These are phyloP conservation scores for Fusarium setosum DNA, from an alignment of 2,329 filamentous ascomycete species.

Conservation along the genomic window DNA sequence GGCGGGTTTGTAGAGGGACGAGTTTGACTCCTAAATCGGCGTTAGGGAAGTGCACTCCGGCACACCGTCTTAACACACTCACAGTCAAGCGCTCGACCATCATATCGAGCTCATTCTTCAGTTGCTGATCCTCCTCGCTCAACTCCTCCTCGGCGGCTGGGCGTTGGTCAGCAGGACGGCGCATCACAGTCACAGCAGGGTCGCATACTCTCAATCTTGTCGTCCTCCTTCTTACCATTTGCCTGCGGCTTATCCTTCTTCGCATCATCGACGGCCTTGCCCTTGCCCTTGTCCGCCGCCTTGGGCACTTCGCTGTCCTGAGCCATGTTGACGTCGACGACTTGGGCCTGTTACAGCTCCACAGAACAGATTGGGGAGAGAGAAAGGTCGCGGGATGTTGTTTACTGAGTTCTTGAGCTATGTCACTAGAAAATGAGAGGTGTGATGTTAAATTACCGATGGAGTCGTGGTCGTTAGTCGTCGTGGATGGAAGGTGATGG, in stretches of 20 bases:
- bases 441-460: slow-evolving; percentile 30
- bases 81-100: slow-evolving; percentile 94
- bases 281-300: slow-evolving; percentile 94
- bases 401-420: slow-evolving; percentile 12
- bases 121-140: slow-evolving; percentile 96
- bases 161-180: slow-evolving; percentile 36
- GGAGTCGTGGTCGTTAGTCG: slow-evolving; percentile 39
- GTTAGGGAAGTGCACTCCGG: slow-evolving; percentile 24
- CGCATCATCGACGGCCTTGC: slow-evolving; percentile 81
- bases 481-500: slow-evolving; percentile 52
- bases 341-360: slow-evolving; percentile 43
- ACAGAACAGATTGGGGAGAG: slow-evolving; percentile 25
- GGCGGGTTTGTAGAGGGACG: slow-evolving; percentile 88
- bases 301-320: slow-evolving; percentile 91
- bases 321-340: slow-evolving; percentile 75
- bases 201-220: slow-evolving; percentile 62
- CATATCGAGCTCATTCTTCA: slow-evolving; percentile 98
- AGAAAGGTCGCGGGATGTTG: slow-evolving; percentile 11
- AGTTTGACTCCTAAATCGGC: slow-evolving; percentile 78
- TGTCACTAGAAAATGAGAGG: slow-evolving; percentile 16
- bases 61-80: slow-evolving; percentile 41
- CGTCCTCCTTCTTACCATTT: slow-evolving; percentile 84
- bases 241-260: slow-evolving; percentile 76
- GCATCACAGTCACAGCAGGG: slow-evolving; percentile 16
- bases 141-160: slow-evolving; percentile 79